Evolutionary conservation across 768 basidiomycete species (phyloP).

Genomic region (Mrakia gelida): DNA sequence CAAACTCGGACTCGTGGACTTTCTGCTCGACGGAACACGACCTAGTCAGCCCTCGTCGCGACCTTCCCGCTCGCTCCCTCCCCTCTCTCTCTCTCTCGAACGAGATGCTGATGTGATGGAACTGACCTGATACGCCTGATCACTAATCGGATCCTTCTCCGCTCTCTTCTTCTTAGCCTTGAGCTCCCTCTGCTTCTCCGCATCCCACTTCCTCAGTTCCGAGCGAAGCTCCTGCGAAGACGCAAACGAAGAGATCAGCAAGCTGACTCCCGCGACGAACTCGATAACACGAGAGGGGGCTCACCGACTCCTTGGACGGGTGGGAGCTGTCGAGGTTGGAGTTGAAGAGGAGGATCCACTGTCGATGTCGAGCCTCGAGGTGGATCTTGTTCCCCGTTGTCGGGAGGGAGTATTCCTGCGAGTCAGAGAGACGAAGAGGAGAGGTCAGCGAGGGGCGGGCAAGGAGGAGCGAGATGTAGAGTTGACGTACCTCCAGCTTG

Average conservation of each 20-base stretch:
- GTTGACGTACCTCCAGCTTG: neutral
- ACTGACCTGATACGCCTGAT: conserved; percentile 16
- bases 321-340: conserved; percentile 19
- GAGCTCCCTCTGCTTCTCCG: neutral
- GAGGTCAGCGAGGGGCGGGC: neutral
- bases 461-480: neutral
- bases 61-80: neutral
- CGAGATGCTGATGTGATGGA: neutral
- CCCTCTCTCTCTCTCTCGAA: no score
- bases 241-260: neutral
- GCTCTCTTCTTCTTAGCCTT: conserved; percentile 15
- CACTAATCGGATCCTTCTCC: neutral
- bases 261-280: neutral
- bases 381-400: neutral
- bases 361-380: conserved; percentile 13
- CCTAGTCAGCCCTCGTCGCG: neutral
- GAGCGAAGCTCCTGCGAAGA: neutral
- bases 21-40: conserved; percentile 1
- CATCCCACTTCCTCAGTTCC: conserved; percentile 21
- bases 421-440: neutral
- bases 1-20: conserved; percentile 8
- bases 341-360: conserved; percentile 20
- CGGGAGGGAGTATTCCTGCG: conserved; percentile 6
- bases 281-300: neutral
- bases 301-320: conserved; percentile 8